phyloP scores from a whole-genome alignment of 2,329 filamentous ascomycete species.

The Cladophialophora bantiana region DNA sequence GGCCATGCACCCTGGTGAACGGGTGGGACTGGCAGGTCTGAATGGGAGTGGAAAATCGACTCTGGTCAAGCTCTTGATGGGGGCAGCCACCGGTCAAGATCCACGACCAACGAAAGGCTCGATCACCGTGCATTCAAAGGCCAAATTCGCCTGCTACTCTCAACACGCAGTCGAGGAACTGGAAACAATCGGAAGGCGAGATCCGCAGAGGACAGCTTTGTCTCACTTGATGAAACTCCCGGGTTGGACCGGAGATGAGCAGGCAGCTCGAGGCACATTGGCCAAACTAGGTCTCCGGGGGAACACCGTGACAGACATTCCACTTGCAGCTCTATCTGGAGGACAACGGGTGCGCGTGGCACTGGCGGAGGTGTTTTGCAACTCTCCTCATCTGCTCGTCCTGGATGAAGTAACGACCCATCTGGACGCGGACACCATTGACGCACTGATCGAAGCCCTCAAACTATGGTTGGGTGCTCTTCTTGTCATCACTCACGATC shows the following conservation, averaged over 20 bases:
- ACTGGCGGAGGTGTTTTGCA: conserved; percentile 73
- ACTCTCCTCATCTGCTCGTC: conserved; percentile 72
- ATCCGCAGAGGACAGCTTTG: conserved; percentile 68
- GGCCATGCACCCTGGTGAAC: conserved; percentile 74
- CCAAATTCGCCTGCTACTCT: conserved; percentile 77
- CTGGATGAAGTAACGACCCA: conserved; percentile 86
- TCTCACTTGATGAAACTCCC: conserved; percentile 60
- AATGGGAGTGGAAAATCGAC: conserved; percentile 87
- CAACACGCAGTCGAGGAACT: conserved; percentile 79
- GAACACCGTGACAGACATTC: conserved; percentile 74
- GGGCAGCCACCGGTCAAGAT: conserved; percentile 50
- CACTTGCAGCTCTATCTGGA: conserved; percentile 75
- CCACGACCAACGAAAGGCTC: conserved; percentile 64
- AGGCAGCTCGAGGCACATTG: conserved; percentile 70
- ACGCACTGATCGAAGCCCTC: conserved; percentile 71
- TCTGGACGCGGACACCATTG: conserved; percentile 81
- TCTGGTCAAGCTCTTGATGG: conserved; percentile 73
- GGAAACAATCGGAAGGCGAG: conserved; percentile 61
- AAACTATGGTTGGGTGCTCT: conserved; percentile 75
- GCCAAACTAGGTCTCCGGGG: conserved; percentile 74
- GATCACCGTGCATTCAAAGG: conserved; percentile 70
- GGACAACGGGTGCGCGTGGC: conserved; percentile 76
- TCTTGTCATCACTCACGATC: conserved; percentile 79
- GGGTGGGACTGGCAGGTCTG: conserved; percentile 76
- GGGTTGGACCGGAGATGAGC: conserved; percentile 63